Conservation (phyloP, 1,284 basidiomycete species). For the Retiboletus flavoniger region DNA sequence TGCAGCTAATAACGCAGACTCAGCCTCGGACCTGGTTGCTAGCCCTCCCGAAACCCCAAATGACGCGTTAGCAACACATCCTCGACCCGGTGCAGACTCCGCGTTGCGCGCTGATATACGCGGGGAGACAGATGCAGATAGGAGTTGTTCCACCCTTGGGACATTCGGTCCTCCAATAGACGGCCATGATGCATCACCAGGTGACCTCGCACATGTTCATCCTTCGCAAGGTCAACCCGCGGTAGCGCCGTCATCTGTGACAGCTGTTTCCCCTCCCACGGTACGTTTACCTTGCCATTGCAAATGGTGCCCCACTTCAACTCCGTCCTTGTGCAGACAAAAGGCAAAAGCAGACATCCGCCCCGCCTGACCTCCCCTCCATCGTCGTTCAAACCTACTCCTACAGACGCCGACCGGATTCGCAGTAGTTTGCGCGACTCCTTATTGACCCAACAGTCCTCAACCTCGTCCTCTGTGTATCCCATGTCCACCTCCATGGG, state of each 20-base stretch:
- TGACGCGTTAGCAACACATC: conserved; percentile 9
- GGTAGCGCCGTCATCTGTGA: conserved; percentile 12
- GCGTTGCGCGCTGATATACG: conserved; percentile 13
- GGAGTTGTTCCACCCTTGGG: conserved; percentile 27
- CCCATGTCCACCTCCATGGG: conserved; percentile 61
- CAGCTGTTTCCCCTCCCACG: conserved; percentile 14
- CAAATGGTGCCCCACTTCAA: conserved; percentile 19
- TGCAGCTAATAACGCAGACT: conserved; percentile 18
- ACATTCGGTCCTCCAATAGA: conserved; percentile 28
- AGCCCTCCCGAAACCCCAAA: conserved; percentile 13
- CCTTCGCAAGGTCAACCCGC: conserved; percentile 10
- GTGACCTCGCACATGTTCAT: neutral
- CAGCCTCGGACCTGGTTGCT: neutral
- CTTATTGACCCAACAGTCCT: conserved; percentile 51
- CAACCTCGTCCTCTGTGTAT: conserved; percentile 70
- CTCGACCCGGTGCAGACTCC: conserved; percentile 14
- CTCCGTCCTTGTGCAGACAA: conserved; percentile 20
- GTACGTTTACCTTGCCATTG: conserved; percentile 20
- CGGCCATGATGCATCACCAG: conserved; percentile 12
- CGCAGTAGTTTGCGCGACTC: conserved; percentile 47
- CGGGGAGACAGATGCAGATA: conserved; percentile 18
- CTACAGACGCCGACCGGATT: conserved; percentile 25
- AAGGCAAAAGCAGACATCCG: conserved; percentile 28
- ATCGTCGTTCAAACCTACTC: conserved; percentile 34
- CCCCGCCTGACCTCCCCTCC: conserved; percentile 33